phyloP scores from a whole-genome alignment of 257 asterid species.

The Solanum bulbocastanum region DNA sequence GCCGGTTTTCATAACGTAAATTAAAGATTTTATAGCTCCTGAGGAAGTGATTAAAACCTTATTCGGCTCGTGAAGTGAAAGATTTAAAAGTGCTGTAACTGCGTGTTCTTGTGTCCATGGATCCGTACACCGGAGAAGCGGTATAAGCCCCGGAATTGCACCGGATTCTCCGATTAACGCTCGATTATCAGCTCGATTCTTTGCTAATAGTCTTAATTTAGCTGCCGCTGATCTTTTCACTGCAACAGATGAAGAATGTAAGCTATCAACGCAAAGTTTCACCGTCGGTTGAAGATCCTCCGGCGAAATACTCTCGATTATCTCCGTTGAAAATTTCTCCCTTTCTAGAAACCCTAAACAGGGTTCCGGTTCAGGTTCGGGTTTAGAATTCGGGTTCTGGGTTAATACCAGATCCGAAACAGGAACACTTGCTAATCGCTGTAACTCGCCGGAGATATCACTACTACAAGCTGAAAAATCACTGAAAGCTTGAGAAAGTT shows the following conservation, averaged over 20 bases:
- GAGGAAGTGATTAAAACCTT: conserved; percentile 41
- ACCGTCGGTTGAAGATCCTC: conserved; percentile 92
- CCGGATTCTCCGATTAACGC: conserved; percentile 86
- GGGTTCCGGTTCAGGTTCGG: conserved; percentile 56
- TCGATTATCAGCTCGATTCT: conserved; percentile 80
- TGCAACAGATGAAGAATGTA: conserved; percentile 51
- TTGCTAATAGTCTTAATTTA: conserved; percentile 60
- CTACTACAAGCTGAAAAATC: conserved; percentile 85
- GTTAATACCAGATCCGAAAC: conserved; percentile 25
- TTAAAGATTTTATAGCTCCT: conserved; percentile 59
- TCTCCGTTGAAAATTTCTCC: conserved; percentile 75
- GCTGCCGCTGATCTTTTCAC: conserved; percentile 90
- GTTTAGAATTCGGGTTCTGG: neutral
- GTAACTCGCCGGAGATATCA: conserved; percentile 87
- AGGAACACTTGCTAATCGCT: conserved; percentile 56
- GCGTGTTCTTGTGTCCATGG: conserved; percentile 87
- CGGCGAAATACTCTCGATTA: conserved; percentile 77
- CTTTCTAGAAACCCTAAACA: conserved; percentile 68
- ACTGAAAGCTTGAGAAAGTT: conserved; percentile 60
- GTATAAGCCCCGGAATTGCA: conserved; percentile 61
- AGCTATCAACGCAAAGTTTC: conserved; percentile 64
- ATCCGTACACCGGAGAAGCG: conserved; percentile 70
- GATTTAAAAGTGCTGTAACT: conserved; percentile 73
- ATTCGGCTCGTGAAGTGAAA: conserved; percentile 72
- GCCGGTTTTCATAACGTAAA: conserved; percentile 77